Base-by-base conservation (phyloP, 2,329 filamentous ascomycete species). In the Phialophora macrospora region DNA sequence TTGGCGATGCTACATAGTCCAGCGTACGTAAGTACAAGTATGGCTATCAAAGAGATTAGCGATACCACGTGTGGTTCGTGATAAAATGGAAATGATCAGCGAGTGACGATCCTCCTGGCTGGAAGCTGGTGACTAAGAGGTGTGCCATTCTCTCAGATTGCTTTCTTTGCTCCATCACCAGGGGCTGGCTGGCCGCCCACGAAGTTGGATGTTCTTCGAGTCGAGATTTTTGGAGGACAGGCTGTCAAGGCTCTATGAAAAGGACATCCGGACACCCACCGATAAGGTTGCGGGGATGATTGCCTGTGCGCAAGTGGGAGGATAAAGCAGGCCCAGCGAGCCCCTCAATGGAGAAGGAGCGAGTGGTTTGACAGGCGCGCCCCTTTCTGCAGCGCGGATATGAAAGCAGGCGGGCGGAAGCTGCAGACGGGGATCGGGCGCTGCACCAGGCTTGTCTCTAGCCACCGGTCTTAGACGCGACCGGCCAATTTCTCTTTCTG, bases 11-110 rank as follows among this genome's bases (percentile, higher is more conserved):
- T 34, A 34, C 32, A 34, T 34, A 34, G 32, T 34, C 11, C 32
- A 2, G 32, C 11, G 32, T 34, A 34, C 32, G 32, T 34, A 34
- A 9, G 32, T 3, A 12, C 11, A 34, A 34, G 30, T 30, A 34
- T 34, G 32, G 32, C 32, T 30, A 51, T 28, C 20, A 9, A 28
- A 9, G 41, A 49, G 56, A 60, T 60, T 60, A 60, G 58, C 58
- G 58, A 60, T 24, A 41, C 52, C 60, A 63, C 60, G 60, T 57
- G 60, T 63, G 30, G 60, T 63, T 63, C 60, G 46, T 49, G 26
- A 14, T 38, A 49, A 20, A 63, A 56, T 34, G 28, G 54, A 48
- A 55, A 54, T 20, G 60, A 55, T 62, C 60, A 55, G 51, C 32
- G 49, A 32, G 24, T 34, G 38, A n/a, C 26, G 56, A 59, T 49